Conservation (phyloP, 345 rosid species). For the Euphorbia peplus region DNA sequence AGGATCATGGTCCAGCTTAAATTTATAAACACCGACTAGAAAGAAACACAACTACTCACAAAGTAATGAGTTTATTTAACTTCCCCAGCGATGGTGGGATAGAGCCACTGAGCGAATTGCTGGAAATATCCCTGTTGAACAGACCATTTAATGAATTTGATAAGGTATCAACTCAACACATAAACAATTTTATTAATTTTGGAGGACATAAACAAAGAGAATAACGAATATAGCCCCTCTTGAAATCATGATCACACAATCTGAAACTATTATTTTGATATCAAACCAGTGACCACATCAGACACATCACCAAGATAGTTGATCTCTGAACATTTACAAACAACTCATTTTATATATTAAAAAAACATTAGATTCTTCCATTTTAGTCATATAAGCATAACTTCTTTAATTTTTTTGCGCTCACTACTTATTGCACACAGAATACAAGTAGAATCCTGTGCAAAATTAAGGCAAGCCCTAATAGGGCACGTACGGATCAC, state of each 20-base stretch:
- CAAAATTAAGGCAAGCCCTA: neutral
- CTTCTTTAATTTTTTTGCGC: too few species aligned
- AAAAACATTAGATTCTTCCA: neutral
- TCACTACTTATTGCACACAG: neutral
- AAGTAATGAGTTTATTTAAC: slow-evolving; percentile 51
- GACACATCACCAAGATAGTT: neutral
- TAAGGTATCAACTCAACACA: neutral
- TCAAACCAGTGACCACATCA: neutral
- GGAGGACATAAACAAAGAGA: neutral
- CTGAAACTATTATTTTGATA: neutral
- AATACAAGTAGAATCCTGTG: neutral
- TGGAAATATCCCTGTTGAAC: slow-evolving; percentile 65
- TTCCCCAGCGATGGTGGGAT: slow-evolving; percentile 77
- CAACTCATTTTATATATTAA: too few species aligned
- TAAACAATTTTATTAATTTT: slow-evolving; percentile 3
- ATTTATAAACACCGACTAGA: slow-evolving; percentile 4
- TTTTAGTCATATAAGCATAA: neutral
- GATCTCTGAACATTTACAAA: neutral
- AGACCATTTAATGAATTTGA: slow-evolving; percentile 6
- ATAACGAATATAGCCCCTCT: neutral
- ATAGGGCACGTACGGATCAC: too few species aligned
- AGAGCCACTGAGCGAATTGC: slow-evolving; percentile 67
- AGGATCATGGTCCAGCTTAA: neutral
- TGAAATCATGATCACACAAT: neutral
- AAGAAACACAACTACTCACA: slow-evolving; percentile 56